Evolutionary conservation across 177 flowering plant genomes (phyloP).

Genomic region (Vitis hybrid): DNA sequence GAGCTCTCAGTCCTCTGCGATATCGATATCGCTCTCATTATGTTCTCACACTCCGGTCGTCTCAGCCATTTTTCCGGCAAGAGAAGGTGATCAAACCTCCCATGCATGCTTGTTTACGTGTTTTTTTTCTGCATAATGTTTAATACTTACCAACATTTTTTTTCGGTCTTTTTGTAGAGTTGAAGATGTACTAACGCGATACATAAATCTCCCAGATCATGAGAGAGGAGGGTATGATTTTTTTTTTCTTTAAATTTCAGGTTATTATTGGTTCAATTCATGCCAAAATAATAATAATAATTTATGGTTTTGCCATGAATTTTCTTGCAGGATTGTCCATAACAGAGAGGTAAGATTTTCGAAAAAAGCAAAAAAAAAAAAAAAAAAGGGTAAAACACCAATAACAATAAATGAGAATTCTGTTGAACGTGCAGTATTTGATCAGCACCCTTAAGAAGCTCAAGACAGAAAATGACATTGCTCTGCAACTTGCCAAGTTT

Average conservation of each 20-base stretch:
- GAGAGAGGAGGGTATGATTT: constrained; percentile 38
- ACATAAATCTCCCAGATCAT: constrained; percentile 37
- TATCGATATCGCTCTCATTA: constrained; percentile 73
- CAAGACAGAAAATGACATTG: constrained; percentile 35
- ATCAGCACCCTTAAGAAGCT: constrained; percentile 31
- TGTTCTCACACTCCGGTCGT: constrained; percentile 78
- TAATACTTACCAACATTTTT: not conserved
- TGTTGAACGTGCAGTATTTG: constrained; percentile 28
- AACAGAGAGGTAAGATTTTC: constrained; percentile 28
- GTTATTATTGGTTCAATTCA: no score
- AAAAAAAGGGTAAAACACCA: no score
- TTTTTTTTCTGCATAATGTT: not conserved
- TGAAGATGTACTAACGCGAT: constrained; percentile 45
- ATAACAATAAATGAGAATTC: not conserved
- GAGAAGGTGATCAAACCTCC: constrained; percentile 35
- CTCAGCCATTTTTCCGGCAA: constrained; percentile 72
- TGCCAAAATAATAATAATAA: not conserved
- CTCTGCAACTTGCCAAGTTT: constrained; percentile 52
- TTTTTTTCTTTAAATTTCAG: not conserved
- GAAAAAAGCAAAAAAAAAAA: no score
- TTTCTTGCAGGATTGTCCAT: constrained; percentile 27
- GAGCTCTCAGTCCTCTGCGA: constrained; percentile 75
- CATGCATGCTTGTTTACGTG: no score
- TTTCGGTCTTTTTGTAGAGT: constrained; percentile 15
- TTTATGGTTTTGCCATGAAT: not conserved